Base-by-base conservation (phyloP, 768 basidiomycete species). In the Podaxis sp. region DNA sequence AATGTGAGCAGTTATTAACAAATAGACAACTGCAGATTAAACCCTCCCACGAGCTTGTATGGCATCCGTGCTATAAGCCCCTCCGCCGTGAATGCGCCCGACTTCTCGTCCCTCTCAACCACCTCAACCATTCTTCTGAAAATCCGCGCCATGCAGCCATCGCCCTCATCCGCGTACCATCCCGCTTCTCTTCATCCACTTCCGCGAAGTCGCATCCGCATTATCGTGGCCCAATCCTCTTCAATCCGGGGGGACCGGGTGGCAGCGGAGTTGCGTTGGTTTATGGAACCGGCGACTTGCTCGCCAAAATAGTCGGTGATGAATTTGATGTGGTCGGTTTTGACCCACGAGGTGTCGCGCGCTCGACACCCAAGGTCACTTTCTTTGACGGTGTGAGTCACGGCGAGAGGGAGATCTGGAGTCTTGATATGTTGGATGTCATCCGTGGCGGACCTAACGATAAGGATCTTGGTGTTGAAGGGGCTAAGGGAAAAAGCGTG, bases 211-310 rank as follows among this genome's bases (percentile, higher is more conserved):
- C 56, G 17, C 13, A 40, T 24, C 42, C 61, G 17, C 61, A 28
- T 30, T 82, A 82, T 63, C 76, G 75, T 26, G 82, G 82, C 0
- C 81, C 80, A 0, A 70, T 82, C 12, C 67, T 82, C 2, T 72
- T 80, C 65, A 82, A 82, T 57, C 81, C 80, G 1, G 80, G 82
- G n/a, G 81, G 82, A 0, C 82, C 81, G 1, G 82, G 82, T 7
- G 78, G 76, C 2, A 78, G 79, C 61, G 81, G 82, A 3, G 75
- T 82, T 5, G 68, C 70, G 3, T 24, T 75, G 0, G 64, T 77
- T 24, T 28, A 67, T 4, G n/a, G 15, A 3, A 2, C 42, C 0
- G 80, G 75, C 1, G 61, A 67, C 9, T 36, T 57, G 1, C 56
- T 82, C 11, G 67, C 71, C 8, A 38, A 59, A 1, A 66, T 79